These are phyloP conservation scores for Pichia pseudocactophila DNA, from an alignment of 805 yeast species.

Conservation along the genomic window DNA sequence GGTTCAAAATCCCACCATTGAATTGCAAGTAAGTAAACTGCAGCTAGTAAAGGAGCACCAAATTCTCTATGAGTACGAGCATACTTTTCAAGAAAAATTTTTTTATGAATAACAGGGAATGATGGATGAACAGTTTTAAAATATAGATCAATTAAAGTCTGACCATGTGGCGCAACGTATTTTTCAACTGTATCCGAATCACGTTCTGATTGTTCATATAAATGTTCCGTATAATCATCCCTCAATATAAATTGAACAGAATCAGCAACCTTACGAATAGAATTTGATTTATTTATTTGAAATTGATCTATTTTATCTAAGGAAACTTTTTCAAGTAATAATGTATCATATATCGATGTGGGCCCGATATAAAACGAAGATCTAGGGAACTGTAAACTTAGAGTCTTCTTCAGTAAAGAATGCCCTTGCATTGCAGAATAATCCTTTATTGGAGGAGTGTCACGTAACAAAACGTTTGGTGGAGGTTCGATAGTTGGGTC, in stretches of 20 bases:
- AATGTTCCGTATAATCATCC: conserved; percentile 69
- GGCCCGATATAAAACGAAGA: conserved; percentile 87
- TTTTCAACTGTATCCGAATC: conserved; percentile 80
- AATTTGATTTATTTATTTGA: conserved; percentile 54
- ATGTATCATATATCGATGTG: conserved; percentile 73
- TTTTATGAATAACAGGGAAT: conserved; percentile 84
- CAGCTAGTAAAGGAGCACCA: conserved; percentile 83
- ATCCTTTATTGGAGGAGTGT: conserved; percentile 55
- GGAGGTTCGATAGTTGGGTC: conserved; percentile 30
- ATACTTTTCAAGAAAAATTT: conserved; percentile 86
- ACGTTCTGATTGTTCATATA: conserved; percentile 58
- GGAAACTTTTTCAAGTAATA: conserved; percentile 54
- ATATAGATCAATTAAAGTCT: conserved; percentile 66
- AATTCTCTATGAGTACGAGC: conserved; percentile 85
- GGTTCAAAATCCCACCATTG: conserved; percentile 95
- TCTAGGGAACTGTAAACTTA: conserved; percentile 78
- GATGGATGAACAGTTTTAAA: conserved; percentile 84
- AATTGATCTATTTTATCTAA: conserved; percentile 74
- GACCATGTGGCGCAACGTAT: conserved; percentile 89
- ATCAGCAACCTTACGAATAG: conserved; percentile 72
- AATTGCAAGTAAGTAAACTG: conserved; percentile 79
- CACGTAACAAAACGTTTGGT: conserved; percentile 36
- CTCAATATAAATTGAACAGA: conserved; percentile 67
- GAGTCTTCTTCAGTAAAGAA: conserved; percentile 56
- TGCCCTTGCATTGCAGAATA: conserved; percentile 55